Conservation (phyloP, 805 yeast genomes). For the Myxozyma kluyveri region DNA sequence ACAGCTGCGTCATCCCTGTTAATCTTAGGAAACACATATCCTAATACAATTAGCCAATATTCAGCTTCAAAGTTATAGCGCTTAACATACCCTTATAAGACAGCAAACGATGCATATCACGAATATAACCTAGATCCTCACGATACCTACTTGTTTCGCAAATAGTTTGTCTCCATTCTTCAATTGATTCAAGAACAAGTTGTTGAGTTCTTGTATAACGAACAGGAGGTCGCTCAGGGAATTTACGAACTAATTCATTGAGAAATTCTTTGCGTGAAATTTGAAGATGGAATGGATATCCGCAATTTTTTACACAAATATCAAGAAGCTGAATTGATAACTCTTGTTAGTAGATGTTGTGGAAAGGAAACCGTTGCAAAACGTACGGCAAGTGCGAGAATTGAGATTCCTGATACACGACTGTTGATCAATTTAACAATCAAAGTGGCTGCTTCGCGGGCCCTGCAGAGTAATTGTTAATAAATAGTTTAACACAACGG, state of each 20-base stretch:
- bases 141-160: constrained; percentile 86
- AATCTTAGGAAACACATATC: constrained; percentile 89
- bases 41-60: constrained; percentile 1
- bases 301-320: constrained; percentile 93
- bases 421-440: constrained; percentile 79
- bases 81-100: constrained; percentile 59
- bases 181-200: constrained; percentile 81
- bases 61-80: not conserved
- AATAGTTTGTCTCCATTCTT: constrained; percentile 95
- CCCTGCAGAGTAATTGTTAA: constrained; percentile 38
- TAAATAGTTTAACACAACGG: not conserved
- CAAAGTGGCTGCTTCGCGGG: constrained; percentile 88
- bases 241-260: constrained; percentile 86
- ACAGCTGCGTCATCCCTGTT: constrained; percentile 90
- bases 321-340: constrained; percentile 51
- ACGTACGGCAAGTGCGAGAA: constrained; percentile 70
- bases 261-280: constrained; percentile 91
- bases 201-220: constrained; percentile 80
- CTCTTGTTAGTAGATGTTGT: not conserved
- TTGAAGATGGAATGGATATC: constrained; percentile 94
- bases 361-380: not conserved
- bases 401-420: constrained; percentile 77
- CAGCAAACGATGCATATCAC: constrained; percentile 92
- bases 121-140: constrained; percentile 85
- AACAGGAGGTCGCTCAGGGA: constrained; percentile 92